phyloP scores from a whole-genome alignment of 1,284 basidiomycete species.

The Naganishia sp. region DNA sequence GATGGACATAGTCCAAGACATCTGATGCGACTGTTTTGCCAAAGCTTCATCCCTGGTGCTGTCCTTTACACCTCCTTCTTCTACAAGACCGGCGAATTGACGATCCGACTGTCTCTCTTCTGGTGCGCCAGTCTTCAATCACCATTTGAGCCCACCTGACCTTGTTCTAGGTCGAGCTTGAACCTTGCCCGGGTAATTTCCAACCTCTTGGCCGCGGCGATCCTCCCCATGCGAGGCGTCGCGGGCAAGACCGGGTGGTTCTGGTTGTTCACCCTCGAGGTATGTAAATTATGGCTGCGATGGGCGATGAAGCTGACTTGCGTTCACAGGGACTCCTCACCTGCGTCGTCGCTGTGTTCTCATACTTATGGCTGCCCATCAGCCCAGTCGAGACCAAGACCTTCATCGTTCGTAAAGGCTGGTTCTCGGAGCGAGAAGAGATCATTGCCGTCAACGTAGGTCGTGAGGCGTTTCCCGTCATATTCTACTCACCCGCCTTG shows the following conservation, averaged over 20 bases:
- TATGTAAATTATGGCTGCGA: neutral
- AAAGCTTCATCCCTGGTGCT: conserved; percentile 48
- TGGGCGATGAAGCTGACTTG: neutral
- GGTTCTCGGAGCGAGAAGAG: conserved; percentile 54
- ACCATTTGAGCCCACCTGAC: neutral
- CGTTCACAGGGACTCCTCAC: conserved; percentile 42
- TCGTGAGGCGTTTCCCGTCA: neutral
- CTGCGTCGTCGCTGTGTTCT: conserved; percentile 45
- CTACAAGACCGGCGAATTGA: conserved; percentile 49
- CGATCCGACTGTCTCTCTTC: conserved; percentile 52
- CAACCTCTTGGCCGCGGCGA: conserved; percentile 46
- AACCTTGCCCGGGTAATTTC: conserved; percentile 34
- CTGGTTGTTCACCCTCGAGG: conserved; percentile 43
- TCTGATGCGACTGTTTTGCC: neutral
- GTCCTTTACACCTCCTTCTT: conserved; percentile 54
- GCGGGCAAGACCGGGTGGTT: conserved; percentile 47
- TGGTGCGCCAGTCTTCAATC: conserved; percentile 42
- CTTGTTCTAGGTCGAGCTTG: conserved; percentile 16
- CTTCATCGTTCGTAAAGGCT: conserved; percentile 44
- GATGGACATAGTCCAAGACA: neutral
- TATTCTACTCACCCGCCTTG: neutral
- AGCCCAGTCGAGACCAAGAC: conserved; percentile 48
- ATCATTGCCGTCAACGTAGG: conserved; percentile 54
- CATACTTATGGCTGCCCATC: conserved; percentile 48
- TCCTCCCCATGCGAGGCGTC: conserved; percentile 47